These are phyloP conservation scores for Rhizophora apiculata DNA, from an alignment of 345 rosid genomes.

Conservation along the genomic window DNA sequence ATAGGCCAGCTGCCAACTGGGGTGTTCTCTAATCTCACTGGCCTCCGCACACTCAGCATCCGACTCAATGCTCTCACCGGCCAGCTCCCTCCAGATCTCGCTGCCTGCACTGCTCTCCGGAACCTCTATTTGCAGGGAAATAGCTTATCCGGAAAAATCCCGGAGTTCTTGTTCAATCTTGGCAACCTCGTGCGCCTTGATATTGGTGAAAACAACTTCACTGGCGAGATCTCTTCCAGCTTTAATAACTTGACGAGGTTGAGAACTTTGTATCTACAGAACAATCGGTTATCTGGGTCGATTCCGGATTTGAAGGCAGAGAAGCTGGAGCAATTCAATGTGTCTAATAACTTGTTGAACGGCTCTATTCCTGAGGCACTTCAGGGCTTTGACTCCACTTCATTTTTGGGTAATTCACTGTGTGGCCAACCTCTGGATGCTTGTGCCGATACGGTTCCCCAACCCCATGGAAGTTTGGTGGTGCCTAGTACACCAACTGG, in stretches of 20 bases:
- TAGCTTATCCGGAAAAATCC: conserved; percentile 67
- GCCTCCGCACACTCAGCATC: conserved; percentile 73
- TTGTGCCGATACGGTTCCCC: conserved; percentile 23
- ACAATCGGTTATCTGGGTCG: conserved; percentile 60
- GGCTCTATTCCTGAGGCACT: conserved; percentile 68
- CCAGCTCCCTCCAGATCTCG: conserved; percentile 71
- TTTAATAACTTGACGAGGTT: conserved; percentile 69
- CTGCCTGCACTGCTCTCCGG: conserved; percentile 52
- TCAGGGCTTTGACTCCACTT: conserved; percentile 35
- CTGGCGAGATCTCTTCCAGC: conserved; percentile 58
- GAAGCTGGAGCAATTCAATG: conserved; percentile 67
- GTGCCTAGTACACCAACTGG: conserved; percentile 53
- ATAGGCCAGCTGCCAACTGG: conserved; percentile 64
- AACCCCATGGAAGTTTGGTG: conserved; percentile 6
- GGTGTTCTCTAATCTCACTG: conserved; percentile 67
- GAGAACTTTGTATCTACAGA: conserved; percentile 64
- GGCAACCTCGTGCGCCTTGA: conserved; percentile 56
- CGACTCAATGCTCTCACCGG: conserved; percentile 71
- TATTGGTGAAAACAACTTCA: conserved; percentile 60
- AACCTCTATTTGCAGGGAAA: conserved; percentile 82
- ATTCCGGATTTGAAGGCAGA: conserved; percentile 47
- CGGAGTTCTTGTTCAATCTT: conserved; percentile 50
- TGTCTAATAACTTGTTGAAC: conserved; percentile 68
- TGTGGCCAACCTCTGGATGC: conserved; percentile 73
- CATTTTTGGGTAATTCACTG: conserved; percentile 71